Conservation (phyloP, 2,329 filamentous ascomycete species). For the Fusarium irregulare region DNA sequence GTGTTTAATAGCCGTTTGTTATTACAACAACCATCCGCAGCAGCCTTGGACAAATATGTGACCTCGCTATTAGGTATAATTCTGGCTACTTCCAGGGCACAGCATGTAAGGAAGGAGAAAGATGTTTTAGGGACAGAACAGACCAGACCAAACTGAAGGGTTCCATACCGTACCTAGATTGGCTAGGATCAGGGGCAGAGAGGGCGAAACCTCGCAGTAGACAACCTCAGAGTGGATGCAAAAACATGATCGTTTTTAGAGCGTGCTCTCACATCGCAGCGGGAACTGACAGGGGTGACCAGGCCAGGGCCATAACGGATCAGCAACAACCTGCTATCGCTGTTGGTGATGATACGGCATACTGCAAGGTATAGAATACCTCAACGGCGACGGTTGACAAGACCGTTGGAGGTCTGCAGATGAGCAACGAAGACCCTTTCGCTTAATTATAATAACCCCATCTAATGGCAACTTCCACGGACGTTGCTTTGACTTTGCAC, state of each 20-base stretch:
- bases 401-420: slow-evolving; percentile 1
- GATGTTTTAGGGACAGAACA: slow-evolving; percentile 24
- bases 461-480: not conserved
- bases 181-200: slow-evolving; percentile 36
- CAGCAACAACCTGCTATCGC: slow-evolving; percentile 27
- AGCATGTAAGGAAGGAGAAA: slow-evolving; percentile 6
- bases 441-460: slow-evolving; percentile 5
- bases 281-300: slow-evolving; percentile 31
- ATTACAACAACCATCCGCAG: slow-evolving; percentile 5
- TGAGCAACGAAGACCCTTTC: slow-evolving; percentile 9
- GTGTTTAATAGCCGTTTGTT: not conserved
- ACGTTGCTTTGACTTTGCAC: not conserved
- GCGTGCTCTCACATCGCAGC: slow-evolving; percentile 33
- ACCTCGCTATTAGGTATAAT: slow-evolving; percentile 3
- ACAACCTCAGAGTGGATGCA: slow-evolving; percentile 12
- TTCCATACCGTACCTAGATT: not conserved
- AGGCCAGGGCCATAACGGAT: slow-evolving; percentile 18
- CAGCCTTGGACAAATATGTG: not conserved
- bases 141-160: slow-evolving; percentile 16
- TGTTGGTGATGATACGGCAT: slow-evolving; percentile 6
- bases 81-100: slow-evolving; percentile 4
- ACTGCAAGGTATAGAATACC: slow-evolving; percentile 10
- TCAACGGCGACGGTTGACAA: slow-evolving; percentile 2
- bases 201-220: slow-evolving; percentile 27
- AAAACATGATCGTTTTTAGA: slow-evolving; percentile 25